Evolutionary conservation across 495 filamentous ascomycete species (phyloP), one percentile per base, ranked within the genome.

Genomic region (Xylaria acuta): DNA sequence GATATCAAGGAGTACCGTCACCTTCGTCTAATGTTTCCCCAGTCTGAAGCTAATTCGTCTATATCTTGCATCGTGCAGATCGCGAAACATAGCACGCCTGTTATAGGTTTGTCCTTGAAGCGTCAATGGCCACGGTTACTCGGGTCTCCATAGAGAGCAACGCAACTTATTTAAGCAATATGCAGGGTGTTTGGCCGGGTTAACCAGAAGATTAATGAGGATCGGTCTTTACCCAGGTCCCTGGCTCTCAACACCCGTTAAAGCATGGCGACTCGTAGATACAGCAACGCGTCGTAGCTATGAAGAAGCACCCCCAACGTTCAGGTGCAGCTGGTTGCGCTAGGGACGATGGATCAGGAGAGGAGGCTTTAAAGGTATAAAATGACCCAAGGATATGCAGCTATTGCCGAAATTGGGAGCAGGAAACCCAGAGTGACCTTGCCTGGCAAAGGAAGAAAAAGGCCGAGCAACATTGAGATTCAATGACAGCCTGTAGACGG

Each of bases 401-500:
- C 69, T 71, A 73, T 71, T 76, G 70, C 72, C 76, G 71, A 70
- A 60, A 64, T 38, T 30, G 64, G 67, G 69, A 74, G 73, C 72
- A 75, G 16, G 41, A 68, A 47, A 64, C 72, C 27, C 40, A 71
- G 34, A 74, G 64, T 66, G 67, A 72, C 65, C 71, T 75, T 70
- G 54, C 72, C 66, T 71, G 72, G 75, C 63, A 34, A 67, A 75
- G 76, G 69, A 43, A 65, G 18, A 71, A 47, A 38, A 45, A 34
- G 63, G 14, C 70, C 74, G 68, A 74, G 41, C 54, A 69, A 76
- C 47, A 64, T 72, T 45, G 73, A 71, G 67, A 73, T 73, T 74
- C 43, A 80, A 78, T 59, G 75, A 75, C 73, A 80, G 70, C 78
- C 78, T 76, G 76, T 80, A 72, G 72, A 80, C 65, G 70, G 76